Conservation (phyloP, 352 stramenopile species). For the Globisporangium ultimum region DNA sequence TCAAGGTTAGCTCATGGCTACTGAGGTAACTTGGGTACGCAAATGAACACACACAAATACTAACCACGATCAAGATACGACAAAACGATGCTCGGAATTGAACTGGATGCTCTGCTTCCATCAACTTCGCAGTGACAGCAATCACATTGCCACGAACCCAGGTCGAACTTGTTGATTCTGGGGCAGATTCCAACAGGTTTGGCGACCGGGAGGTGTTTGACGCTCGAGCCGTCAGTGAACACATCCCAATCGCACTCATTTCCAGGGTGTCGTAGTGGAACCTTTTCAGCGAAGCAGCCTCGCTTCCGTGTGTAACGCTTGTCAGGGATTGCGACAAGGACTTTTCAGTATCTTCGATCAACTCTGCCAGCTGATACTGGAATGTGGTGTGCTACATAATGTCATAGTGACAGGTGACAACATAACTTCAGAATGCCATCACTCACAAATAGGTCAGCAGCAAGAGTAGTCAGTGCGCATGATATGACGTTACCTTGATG, state of each 20-base stretch:
- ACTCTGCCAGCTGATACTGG: constrained; percentile 34
- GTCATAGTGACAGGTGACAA: background rate
- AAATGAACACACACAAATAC: constrained; percentile 6
- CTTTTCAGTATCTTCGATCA: constrained; percentile 26
- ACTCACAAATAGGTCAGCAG: background rate
- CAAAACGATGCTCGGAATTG: constrained; percentile 38
- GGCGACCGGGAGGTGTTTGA: background rate
- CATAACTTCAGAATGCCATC: background rate
- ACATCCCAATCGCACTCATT: constrained; percentile 10
- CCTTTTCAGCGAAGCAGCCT: background rate
- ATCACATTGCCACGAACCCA: background rate
- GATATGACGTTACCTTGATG: constrained; percentile 21
- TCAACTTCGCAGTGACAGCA: constrained; percentile 12
- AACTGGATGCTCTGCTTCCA: constrained; percentile 27
- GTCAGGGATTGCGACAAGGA: constrained; percentile 13
- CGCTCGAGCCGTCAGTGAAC: constrained; percentile 2
- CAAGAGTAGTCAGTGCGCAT: background rate
- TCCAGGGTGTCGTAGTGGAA: constrained; percentile 17
- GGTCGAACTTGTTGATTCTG: background rate
- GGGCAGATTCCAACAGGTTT: background rate
- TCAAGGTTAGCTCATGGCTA: background rate
- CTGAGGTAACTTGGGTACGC: no score
- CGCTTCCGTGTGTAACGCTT: background rate
- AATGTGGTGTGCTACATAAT: constrained; percentile 39
- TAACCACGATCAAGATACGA: constrained; percentile 30